Base-by-base conservation (phyloP, 108 stramenopile genomes). In the Seminavis robusta region DNA sequence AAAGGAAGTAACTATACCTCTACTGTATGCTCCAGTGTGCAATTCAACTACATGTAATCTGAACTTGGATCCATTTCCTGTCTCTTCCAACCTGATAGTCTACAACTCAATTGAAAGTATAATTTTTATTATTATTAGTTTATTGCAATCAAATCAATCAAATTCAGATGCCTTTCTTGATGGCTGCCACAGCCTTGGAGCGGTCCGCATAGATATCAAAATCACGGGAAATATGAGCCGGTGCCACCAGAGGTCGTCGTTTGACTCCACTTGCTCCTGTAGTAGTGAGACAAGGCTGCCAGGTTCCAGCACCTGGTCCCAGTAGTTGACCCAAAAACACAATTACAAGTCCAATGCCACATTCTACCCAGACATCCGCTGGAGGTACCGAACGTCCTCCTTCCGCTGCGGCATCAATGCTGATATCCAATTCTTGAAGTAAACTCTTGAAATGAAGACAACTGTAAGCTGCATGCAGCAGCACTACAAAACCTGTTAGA, bases 381-480 rank as follows among this genome's bases (percentile, higher is more conserved):
- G 78, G 78, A 6, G 41, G 52, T 3, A 20, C 32, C 16, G 37
- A 2, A 8, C 5, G 43, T 2, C 27, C 2, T 24, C 23, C n/a
- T 15, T 20, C 23, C n/a, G 31, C 38, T n/a, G 36, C 20, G 59
- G 61, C 26, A 73, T 50, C 1, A 61, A 49, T 28, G 28, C 47
- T 63, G 59, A 54, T 66, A 39, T 55, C 72, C 23, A 63, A 36
- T 25, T 75, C 74, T 45, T 56, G 61, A 16, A 79, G 45, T 10
- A 79, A 44, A 23, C 52, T 41, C 27, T 73, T 68, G 43, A 61
- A 79, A 37, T 73, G 72, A 31, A 74, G 39, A 32, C 73, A 74
- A 53, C 72, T 74, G 52, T 74, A 79, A 13, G 78, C 78, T n/a
- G 78, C 56, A 37, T 79, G 78, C 2, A 69, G 37, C 48, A 79